Evolutionary conservation across 208 protist genomes (phyloP).

Genomic region (Trypanosoma scelopori): DNA sequence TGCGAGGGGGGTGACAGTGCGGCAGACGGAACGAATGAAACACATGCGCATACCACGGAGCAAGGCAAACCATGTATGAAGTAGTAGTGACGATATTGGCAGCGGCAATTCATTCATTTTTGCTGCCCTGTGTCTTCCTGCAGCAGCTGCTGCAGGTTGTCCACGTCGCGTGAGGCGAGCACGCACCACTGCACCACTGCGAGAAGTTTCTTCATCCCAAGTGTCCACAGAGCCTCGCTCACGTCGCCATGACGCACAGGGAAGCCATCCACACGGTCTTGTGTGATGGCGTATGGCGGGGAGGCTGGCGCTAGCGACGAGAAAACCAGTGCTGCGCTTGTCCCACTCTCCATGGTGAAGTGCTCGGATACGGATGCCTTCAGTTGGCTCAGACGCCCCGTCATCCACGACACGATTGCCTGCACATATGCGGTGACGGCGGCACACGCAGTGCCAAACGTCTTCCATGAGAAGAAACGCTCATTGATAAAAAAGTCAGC

Average conservation of each 20-base stretch:
- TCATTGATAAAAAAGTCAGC: conserved; percentile 76
- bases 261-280: conserved; percentile 59
- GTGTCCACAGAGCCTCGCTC: conserved; percentile 65
- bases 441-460: conserved; percentile 67
- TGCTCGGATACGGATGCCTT: not conserved
- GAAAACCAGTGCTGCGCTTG: not conserved
- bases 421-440: conserved; percentile 56
- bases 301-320: conserved; percentile 7
- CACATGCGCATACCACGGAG: not conserved
- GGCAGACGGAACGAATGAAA: too few species aligned
- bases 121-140: not conserved
- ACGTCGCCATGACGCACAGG: conserved; percentile 59
- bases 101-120: not conserved
- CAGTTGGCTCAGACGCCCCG: conserved; percentile 29
- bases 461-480: conserved; percentile 63
- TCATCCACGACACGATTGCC: conserved; percentile 55
- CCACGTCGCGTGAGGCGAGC: conserved; percentile 50
- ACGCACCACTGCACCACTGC: conserved; percentile 79
- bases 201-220: conserved; percentile 81
- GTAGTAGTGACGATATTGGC: not conserved
- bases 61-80: not conserved
- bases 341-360: not conserved
- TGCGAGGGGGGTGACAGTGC: too few species aligned
- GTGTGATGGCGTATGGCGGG: conserved; percentile 48
- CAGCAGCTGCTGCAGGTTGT: conserved; percentile 32